A percentile compares a stretch with the other conserved stretches of the same genome.
Conservation (phyloP, 352 stramenopile species). For the Phytopythium kandeliae region DNA sequence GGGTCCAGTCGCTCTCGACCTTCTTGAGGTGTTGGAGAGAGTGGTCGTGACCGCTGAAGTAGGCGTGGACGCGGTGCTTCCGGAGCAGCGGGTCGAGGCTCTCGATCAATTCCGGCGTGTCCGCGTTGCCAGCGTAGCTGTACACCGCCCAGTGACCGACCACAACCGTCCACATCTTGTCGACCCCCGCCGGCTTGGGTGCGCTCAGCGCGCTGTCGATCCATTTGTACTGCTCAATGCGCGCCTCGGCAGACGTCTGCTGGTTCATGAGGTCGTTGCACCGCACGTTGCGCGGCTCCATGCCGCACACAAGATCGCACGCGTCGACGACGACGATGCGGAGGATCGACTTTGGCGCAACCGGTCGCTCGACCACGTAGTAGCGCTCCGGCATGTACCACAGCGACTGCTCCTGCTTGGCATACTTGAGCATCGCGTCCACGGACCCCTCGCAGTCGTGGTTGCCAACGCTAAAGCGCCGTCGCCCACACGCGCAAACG, state of each 20-base stretch:
- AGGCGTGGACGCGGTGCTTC: conserved; percentile 82
- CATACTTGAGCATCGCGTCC: conserved; percentile 76
- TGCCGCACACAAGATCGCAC: conserved; percentile 80
- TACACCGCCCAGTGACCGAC: conserved; percentile 84
- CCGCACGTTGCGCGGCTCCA: conserved; percentile 66
- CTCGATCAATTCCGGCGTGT: conserved; percentile 72
- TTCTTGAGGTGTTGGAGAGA: conserved; percentile 78
- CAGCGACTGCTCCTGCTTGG: conserved; percentile 50
- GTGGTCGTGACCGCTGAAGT: conserved; percentile 87
- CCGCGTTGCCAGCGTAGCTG: conserved; percentile 77
- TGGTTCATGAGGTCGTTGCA: conserved; percentile 77
- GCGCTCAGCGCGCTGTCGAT: conserved; percentile 58
- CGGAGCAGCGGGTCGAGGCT: conserved; percentile 65
- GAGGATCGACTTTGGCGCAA: conserved; percentile 75
- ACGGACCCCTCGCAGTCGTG: conserved; percentile 86
- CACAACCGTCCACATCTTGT: conserved; percentile 83
- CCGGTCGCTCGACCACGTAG: conserved; percentile 71
- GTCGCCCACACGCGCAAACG: too few relatives aligned
- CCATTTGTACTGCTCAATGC: conserved; percentile 71
- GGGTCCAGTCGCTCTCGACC: conserved; percentile 24
- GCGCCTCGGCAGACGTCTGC: conserved; percentile 54
- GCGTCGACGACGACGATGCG: conserved; percentile 75
- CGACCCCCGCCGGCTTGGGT: conserved; percentile 51
- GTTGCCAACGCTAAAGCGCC: conserved; percentile 83
- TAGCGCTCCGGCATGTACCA: conserved; percentile 81